phyloP scores from a whole-genome alignment of 208 protist genomes.

The Tritrichomonas foetus region DNA sequence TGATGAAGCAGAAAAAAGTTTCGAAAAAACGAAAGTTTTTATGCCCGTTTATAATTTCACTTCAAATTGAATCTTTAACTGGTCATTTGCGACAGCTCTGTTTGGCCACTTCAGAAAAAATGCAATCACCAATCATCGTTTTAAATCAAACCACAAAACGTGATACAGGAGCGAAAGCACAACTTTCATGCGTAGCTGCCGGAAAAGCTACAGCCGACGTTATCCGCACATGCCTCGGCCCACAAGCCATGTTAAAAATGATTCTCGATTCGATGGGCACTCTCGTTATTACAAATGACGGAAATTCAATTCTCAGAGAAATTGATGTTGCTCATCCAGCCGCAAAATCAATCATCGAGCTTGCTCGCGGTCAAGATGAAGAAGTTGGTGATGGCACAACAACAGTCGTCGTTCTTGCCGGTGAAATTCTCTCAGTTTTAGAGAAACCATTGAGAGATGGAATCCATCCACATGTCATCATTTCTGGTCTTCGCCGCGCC shows the following conservation, averaged over 20 bases:
- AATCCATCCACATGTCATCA: slow-evolving; percentile 96
- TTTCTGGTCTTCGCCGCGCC: slow-evolving; percentile 85
- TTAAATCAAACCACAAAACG: slow-evolving; percentile 16
- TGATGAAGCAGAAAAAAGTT: no score
- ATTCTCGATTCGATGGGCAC: slow-evolving; percentile 99
- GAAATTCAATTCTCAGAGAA: slow-evolving; percentile 99
- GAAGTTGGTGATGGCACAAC: slow-evolving; percentile 97
- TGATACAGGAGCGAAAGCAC: not conserved
- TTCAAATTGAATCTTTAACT: no score
- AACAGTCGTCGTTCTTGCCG: slow-evolving; percentile 96
- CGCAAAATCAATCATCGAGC: slow-evolving; percentile 99
- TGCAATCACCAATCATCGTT: slow-evolving; percentile 40
- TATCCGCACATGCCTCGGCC: slow-evolving; percentile 97
- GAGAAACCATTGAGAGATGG: slow-evolving; percentile 90
- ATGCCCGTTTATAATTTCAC: no score
- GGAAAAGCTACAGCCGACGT: slow-evolving; percentile 67
- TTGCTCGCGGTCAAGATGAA: slow-evolving; percentile 87
- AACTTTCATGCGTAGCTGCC: not conserved
- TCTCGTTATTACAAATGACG: slow-evolving; percentile 99
- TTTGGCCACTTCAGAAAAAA: slow-evolving; percentile 31
- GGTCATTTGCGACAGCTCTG: no score
- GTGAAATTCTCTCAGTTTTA: slow-evolving; percentile 89
- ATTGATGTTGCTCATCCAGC: slow-evolving; percentile 99
- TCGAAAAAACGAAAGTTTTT: no score
- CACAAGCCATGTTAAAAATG: slow-evolving; percentile 99